These are phyloP conservation scores for Metschnikowia bowlesiae DNA, from an alignment of 805 yeast species.

Conservation along the genomic window DNA sequence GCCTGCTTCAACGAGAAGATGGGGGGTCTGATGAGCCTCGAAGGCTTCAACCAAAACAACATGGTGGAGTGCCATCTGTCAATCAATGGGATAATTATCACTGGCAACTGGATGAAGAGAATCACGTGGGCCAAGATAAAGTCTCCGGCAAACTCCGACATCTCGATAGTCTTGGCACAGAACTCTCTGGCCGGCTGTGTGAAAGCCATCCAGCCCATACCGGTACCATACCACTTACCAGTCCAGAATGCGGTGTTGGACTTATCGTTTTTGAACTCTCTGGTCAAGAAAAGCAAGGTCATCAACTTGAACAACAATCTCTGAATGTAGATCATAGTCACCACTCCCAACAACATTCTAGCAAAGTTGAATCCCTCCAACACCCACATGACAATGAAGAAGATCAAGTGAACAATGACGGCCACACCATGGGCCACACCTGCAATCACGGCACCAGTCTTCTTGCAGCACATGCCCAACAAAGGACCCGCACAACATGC, in stretches of 20 bases:
- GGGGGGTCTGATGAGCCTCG: constrained; percentile 96
- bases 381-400: constrained; percentile 96
- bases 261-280: constrained; percentile 95
- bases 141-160: constrained; percentile 95
- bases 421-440: constrained; percentile 95
- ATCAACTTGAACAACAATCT: constrained; percentile 81
- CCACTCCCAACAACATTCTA: constrained; percentile 81
- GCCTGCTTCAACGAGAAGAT: constrained; percentile 95
- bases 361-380: constrained; percentile 87
- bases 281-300: constrained; percentile 73
- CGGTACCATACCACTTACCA: constrained; percentile 97
- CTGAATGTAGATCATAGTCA: constrained; percentile 81
- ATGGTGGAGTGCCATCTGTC: constrained; percentile 98
- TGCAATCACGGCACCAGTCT: constrained; percentile 93
- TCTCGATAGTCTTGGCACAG: constrained; percentile 86
- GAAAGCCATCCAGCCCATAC: constrained; percentile 89
- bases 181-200: constrained; percentile 97
- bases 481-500: constrained; percentile 98
- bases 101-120: constrained; percentile 84
- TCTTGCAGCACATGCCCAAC: constrained; percentile 91
- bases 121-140: constrained; percentile 88
- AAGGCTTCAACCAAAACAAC: constrained; percentile 98
- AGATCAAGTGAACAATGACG: constrained; percentile 78
- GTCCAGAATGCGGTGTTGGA: constrained; percentile 99
- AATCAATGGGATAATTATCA: constrained; percentile 76